Evolutionary conservation across 2,329 filamentous ascomycete species (phyloP).

Genomic region (Plectosphaerella sp.): DNA sequence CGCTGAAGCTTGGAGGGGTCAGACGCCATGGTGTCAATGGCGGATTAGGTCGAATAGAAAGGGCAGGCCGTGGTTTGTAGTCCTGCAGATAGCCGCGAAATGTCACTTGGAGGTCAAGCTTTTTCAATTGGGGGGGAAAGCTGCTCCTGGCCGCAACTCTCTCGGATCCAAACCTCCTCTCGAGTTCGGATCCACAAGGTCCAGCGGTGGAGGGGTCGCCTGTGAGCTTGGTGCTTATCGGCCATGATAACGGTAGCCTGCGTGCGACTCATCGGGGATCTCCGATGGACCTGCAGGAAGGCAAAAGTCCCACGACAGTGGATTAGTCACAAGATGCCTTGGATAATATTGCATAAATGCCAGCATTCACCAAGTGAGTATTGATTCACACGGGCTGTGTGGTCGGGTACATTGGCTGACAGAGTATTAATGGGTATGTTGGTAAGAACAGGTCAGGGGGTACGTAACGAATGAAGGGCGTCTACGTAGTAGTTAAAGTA

Average conservation of each 20-base stretch:
- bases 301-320: background rate
- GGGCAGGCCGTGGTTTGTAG: background rate
- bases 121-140: too few species aligned
- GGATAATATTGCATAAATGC: too few species aligned
- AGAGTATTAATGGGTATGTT: too few species aligned
- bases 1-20: conserved; percentile 5
- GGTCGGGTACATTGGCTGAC: too few species aligned
- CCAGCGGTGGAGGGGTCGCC: background rate
- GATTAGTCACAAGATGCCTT: too few species aligned
- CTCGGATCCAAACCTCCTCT: background rate
- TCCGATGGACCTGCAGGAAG: background rate
- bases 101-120: background rate
- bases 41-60: background rate
- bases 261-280: background rate
- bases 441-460: too few species aligned
- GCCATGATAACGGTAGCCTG: background rate
- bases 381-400: too few species aligned
- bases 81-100: background rate
- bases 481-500: too few species aligned
- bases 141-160: too few species aligned
- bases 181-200: background rate
- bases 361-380: too few species aligned
- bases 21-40: background rate
- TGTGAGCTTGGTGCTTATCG: background rate
- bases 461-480: too few species aligned